A percentile compares a stretch with the other conserved stretches of the same genome.
phyloP scores from a whole-genome alignment of 2,329 filamentous ascomycete species.

The Sporothrix mexicana region DNA sequence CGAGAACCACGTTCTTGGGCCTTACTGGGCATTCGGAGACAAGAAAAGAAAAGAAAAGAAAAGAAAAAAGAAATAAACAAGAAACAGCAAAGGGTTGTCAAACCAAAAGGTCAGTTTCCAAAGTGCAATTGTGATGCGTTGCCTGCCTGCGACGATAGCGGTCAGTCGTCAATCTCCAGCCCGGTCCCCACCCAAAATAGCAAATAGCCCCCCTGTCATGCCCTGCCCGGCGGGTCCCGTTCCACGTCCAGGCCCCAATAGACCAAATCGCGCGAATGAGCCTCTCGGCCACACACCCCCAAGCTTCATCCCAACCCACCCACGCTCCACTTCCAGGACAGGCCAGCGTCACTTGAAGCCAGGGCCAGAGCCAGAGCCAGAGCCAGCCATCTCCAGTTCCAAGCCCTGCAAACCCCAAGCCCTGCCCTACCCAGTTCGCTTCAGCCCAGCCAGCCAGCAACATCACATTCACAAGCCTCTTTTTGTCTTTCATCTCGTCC shows the following conservation, averaged over 20 bases:
- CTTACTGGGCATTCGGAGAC: background rate
- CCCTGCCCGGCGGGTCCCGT: slow-evolving; percentile 26
- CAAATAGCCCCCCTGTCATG: slow-evolving; percentile 9
- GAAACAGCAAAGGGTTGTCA: background rate
- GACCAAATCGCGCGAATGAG: slow-evolving; percentile 5
- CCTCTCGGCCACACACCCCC: slow-evolving; percentile 9
- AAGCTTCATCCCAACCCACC: background rate
- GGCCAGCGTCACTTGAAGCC: background rate
- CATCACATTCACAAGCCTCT: slow-evolving; percentile 19
- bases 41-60: background rate
- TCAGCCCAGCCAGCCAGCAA: background rate
- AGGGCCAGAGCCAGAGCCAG: no score
- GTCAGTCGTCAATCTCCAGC: slow-evolving; percentile 23
- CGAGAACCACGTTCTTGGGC: background rate
- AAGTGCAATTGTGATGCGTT: no score
- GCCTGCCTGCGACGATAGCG: slow-evolving; percentile 16
- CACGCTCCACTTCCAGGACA: background rate
- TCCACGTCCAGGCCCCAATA: slow-evolving; percentile 11
- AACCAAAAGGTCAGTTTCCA: background rate
- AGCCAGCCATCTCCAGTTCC: background rate
- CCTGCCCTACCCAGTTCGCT: background rate
- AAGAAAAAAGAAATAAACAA: background rate
- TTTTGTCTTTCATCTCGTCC: background rate
- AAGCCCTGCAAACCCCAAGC: background rate
- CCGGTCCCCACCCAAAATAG: background rate